Base-by-base conservation (phyloP, 192 early-diverging fungal genomes). In the Mortierella alpina region DNA sequence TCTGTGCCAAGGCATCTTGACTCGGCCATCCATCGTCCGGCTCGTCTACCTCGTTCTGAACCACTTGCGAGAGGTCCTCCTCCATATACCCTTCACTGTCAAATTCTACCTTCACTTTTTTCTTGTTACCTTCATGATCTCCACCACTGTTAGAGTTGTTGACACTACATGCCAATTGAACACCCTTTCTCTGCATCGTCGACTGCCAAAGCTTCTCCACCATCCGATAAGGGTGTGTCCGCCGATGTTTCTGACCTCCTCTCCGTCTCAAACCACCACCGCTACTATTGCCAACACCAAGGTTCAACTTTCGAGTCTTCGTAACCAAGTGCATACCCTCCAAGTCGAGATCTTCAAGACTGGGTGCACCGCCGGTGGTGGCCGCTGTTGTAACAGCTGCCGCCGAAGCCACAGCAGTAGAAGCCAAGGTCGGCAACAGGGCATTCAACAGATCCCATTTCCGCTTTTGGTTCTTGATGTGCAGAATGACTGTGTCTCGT, bases 151-250 rank as follows among this genome's bases (percentile, higher is more conserved):
- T 23, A 2, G 23, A 42, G 15, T 15, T 17, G 10, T 15, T 57
- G 41, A 46, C 4, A 22, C 13, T 0, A 44, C 22, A 54, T 4
- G 47, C 22, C 23, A 59, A 50, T 42, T 23, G 7, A n/a, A 60
- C 12, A 0, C 59, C 41, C 18, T 61, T 65, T 31, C 51, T 54
- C 42, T 76, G 74, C 47, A 71, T 56, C 3, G 76, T 79, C 58
- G 76, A 66, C 2, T 72, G 76, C 76, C 76, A 79, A 31, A 79
- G 42, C 64, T 79, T 79, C 46, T 79, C 76, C 0, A 59, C 76
- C 40, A 23, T 62, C 0, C 76, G 57, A 39, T 62, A 62, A 7
- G 63, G 63, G 23, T 79, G 68, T 8, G 47, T 39, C 18, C 41
- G 46, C 7, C 63, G 63, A 5, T 70, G 69, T 49, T 31, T 52